Conservation (phyloP, 1,284 basidiomycete species). For the Chondrostereum purpureum region DNA sequence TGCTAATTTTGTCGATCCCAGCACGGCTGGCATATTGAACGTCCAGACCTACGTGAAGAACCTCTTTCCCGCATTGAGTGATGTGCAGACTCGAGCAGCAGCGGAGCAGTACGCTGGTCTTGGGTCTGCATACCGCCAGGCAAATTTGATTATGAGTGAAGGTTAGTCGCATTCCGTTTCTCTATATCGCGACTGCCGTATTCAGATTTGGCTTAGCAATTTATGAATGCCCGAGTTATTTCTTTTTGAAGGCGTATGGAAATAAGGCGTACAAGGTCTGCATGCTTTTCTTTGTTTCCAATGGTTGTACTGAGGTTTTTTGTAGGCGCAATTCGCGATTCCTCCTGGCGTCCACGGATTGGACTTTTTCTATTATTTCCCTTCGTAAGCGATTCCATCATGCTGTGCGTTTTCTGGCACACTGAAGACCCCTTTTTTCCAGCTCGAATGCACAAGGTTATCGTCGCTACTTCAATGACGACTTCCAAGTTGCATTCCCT, state of each 20-base stretch:
- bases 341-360: conserved; percentile 27
- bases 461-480: conserved; percentile 27
- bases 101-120: conserved; percentile 23
- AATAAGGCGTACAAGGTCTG: no score
- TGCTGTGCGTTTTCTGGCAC: not conserved
- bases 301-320: no score
- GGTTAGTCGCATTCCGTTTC: conserved; percentile 25
- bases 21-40: conserved; percentile 21
- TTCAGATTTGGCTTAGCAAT: no score
- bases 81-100: conserved; percentile 20
- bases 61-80: conserved; percentile 31
- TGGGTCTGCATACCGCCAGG: conserved; percentile 26
- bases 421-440: no score
- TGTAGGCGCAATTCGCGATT: conserved; percentile 29
- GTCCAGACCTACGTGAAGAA: conserved; percentile 26
- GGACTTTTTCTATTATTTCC: conserved; percentile 29
- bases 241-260: no score
- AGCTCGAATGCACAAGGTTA: conserved; percentile 8
- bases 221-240: no score
- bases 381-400: conserved; percentile 14
- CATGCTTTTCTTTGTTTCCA: no score
- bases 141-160: conserved; percentile 34
- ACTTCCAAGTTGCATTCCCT: conserved; percentile 32
- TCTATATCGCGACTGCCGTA: no score
- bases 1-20: conserved; percentile 28